phyloP scores from a whole-genome alignment of 2,329 filamentous ascomycete species.

The Microdochium nivale region DNA sequence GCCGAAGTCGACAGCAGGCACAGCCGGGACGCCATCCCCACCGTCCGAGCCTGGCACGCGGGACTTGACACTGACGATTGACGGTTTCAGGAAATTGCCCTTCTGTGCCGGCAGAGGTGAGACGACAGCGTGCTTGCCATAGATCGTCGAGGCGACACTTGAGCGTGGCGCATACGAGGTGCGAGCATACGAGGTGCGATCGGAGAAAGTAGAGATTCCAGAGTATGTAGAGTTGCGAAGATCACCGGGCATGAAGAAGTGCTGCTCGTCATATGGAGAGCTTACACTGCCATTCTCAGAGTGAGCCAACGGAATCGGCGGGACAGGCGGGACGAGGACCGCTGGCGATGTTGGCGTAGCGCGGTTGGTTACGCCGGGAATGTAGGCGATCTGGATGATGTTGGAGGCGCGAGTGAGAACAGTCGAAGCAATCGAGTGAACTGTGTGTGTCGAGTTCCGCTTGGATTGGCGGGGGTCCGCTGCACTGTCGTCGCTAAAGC shows the following conservation, averaged over 20 bases:
- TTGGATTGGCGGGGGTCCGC: conserved; percentile 43
- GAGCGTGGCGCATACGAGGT: conserved; percentile 53
- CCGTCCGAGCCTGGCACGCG: conserved; percentile 45
- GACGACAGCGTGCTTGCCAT: conserved; percentile 82
- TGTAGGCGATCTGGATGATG: conserved; percentile 98
- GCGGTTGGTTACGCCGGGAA: conserved; percentile 91
- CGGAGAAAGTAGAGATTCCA: conserved; percentile 55
- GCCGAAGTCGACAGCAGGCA: conserved; percentile 61
- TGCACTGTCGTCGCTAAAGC: conserved; percentile 16
- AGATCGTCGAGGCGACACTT: conserved; percentile 87
- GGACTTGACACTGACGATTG: conserved; percentile 86
- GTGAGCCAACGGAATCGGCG: conserved; percentile 70
- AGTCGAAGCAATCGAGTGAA: conserved; percentile 87
- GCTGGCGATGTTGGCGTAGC: conserved; percentile 76
- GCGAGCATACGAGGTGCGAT: conserved; percentile 52
- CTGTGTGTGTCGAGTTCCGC: conserved; percentile 74
- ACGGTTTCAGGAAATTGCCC: conserved; percentile 79
- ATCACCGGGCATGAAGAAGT: conserved; percentile 89
- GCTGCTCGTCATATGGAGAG: conserved; percentile 60
- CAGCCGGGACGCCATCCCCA: conserved; percentile 53
- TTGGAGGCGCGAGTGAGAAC: conserved; percentile 94
- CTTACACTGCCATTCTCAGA: conserved; percentile 48
- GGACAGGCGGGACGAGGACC: conserved; percentile 81
- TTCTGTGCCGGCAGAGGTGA: conserved; percentile 71
- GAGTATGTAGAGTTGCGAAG: conserved; percentile 89